Evolutionary conservation across 331 rosid genomes (phyloP).

Genomic region (Pyracantha coccinea): DNA sequence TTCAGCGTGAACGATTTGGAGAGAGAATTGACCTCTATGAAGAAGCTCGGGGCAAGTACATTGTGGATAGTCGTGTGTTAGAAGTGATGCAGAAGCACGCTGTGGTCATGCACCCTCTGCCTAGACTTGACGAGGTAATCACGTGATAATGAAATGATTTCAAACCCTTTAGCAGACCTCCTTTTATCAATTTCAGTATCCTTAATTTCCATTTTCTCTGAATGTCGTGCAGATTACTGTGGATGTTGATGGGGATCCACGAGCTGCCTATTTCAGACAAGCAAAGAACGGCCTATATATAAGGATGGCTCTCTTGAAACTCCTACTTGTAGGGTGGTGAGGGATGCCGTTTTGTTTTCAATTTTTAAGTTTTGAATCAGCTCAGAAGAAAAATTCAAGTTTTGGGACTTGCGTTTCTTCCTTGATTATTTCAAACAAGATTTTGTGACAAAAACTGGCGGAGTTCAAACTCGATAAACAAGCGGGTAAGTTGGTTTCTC

Average conservation of each 20-base stretch:
- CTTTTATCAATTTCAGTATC: neutral
- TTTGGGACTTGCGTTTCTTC: neutral
- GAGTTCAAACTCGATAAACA: neutral
- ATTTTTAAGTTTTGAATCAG: neutral
- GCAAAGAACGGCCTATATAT: constrained; percentile 75
- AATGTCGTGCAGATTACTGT: constrained; percentile 43
- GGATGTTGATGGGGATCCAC: constrained; percentile 63
- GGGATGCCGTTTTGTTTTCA: neutral
- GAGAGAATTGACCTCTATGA: constrained; percentile 68
- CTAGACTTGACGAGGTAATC: constrained; percentile 77
- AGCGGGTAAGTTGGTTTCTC: neutral
- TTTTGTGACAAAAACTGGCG: neutral
- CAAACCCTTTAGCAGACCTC: neutral
- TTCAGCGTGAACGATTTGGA: constrained; percentile 80
- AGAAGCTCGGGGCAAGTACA: constrained; percentile 79
- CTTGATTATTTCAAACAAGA: neutral
- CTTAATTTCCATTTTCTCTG: neutral
- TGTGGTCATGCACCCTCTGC: constrained; percentile 84
- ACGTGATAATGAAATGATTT: neutral
- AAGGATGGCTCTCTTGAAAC: constrained; percentile 71
- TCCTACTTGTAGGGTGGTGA: constrained; percentile 67
- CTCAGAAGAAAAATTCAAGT: neutral
- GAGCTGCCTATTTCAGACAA: constrained; percentile 82
- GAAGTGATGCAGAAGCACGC: constrained; percentile 71
- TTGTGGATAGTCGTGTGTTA: constrained; percentile 54